Conservation (phyloP, 805 yeast species). For the Candida ortonii region DNA sequence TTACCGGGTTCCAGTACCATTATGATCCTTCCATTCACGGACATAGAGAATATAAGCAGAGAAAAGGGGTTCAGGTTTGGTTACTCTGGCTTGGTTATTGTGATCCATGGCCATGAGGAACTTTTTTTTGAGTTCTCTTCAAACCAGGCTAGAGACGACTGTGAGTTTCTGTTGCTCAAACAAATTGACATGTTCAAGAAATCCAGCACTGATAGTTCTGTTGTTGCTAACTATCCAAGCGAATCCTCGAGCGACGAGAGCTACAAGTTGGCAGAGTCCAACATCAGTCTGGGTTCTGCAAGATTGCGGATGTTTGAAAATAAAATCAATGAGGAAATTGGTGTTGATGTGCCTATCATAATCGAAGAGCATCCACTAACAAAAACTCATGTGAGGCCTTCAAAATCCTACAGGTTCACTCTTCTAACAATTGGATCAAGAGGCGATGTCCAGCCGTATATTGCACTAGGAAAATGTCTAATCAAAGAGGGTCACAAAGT, state of each 20-base stretch:
- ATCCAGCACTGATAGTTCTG: conserved; percentile 9
- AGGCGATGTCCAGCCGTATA: conserved; percentile 96
- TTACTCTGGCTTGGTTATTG: conserved; percentile 67
- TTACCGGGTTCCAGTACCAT: conserved; percentile 74
- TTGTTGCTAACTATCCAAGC: conserved; percentile 6
- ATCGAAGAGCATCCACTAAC: conserved; percentile 58
- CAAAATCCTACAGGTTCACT: conserved; percentile 55
- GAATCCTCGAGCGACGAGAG: conserved; percentile 29
- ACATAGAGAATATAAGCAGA: conserved; percentile 64
- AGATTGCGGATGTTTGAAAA: conserved; percentile 67
- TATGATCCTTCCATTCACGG: conserved; percentile 77
- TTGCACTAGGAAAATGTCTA: conserved; percentile 81
- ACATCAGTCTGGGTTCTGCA: conserved; percentile 46
- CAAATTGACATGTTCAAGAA: conserved; percentile 45
- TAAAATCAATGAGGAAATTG: conserved; percentile 54
- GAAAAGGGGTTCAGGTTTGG: conserved; percentile 70
- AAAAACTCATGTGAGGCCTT: conserved; percentile 45
- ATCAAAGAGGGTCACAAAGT: conserved; percentile 79
- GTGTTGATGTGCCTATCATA: conserved; percentile 65
- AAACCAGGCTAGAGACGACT: conserved; percentile 65
- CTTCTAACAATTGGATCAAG: conserved; percentile 89
- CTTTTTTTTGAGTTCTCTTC: conserved; percentile 74
- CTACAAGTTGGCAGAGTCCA: conserved; percentile 29
- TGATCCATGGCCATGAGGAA: conserved; percentile 73
- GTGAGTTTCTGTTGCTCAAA: conserved; percentile 51